phyloP scores from a whole-genome alignment of 306 rosid species.

The Casuarina equisetifolia region DNA sequence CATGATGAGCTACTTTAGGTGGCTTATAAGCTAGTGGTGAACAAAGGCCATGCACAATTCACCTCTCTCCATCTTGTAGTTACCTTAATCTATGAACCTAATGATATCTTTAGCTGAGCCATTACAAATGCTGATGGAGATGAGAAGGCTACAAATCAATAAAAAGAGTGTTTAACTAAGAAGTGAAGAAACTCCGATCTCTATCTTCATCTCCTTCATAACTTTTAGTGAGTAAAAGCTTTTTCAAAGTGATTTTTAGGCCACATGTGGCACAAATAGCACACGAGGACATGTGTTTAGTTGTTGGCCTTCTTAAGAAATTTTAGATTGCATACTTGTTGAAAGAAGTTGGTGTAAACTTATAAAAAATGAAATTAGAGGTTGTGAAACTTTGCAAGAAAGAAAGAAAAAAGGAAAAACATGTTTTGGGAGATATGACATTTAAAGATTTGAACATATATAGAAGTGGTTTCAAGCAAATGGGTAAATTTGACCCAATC shows the following conservation, averaged over 20 bases:
- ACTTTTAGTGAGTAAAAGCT: slow-evolving; percentile 61
- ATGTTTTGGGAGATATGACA: slow-evolving; percentile 75
- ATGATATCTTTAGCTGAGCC: slow-evolving; percentile 68
- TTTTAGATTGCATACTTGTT: slow-evolving; percentile 75
- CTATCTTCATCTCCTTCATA: slow-evolving; percentile 80
- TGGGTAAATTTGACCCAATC: slow-evolving; percentile 84
- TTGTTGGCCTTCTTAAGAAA: slow-evolving; percentile 85
- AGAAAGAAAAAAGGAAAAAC: slow-evolving; percentile 75
- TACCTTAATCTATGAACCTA: slow-evolving; percentile 48
- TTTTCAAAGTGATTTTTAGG: slow-evolving; percentile 62
- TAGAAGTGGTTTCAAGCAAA: slow-evolving; percentile 79
- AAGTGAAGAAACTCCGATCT: slow-evolving; percentile 53
- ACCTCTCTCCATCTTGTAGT: slow-evolving; percentile 75
- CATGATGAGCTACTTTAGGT: slow-evolving; percentile 54
- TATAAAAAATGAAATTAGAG: slow-evolving; percentile 60
- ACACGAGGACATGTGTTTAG: slow-evolving; percentile 77
- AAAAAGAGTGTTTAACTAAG: slow-evolving; percentile 68
- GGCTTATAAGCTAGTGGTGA: slow-evolving; percentile 65
- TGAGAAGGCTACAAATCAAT: slow-evolving; percentile 54
- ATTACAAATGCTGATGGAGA: slow-evolving; percentile 49
- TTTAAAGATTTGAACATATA: slow-evolving; percentile 81
- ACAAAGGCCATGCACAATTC: slow-evolving; percentile 69
- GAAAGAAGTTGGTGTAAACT: slow-evolving; percentile 72
- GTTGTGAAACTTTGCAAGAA: slow-evolving; percentile 80
- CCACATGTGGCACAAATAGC: slow-evolving; percentile 77